phyloP scores from a whole-genome alignment of 768 basidiomycete genomes.

The Podaxis sp. region DNA sequence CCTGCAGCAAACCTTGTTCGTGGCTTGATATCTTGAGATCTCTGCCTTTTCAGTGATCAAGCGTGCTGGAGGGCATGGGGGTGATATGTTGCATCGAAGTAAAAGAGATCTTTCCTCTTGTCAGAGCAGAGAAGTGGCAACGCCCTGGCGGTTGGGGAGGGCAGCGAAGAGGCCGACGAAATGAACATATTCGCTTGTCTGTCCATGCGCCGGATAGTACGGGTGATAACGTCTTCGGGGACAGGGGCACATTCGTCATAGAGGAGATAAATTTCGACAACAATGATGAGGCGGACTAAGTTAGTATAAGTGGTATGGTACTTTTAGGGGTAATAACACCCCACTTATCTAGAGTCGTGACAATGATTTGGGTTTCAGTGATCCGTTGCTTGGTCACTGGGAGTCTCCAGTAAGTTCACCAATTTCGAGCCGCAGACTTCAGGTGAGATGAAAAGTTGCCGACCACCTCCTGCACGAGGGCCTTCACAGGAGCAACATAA shows the following conservation, averaged over 20 bases:
- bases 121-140: conserved; percentile 93
- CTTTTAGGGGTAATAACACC: conserved; percentile 98
- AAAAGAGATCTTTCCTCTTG: conserved; percentile 88
- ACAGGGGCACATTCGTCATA: conserved; percentile 99
- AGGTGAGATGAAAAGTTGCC: conserved; percentile 91
- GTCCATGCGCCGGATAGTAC: conserved; percentile 86
- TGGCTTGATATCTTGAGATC: conserved; percentile 96
- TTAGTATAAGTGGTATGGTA: conserved; percentile 96
- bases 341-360: conserved; percentile 99
- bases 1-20: conserved; percentile 99
- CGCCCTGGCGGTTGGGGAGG: conserved; percentile 98
- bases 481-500: conserved; percentile 99
- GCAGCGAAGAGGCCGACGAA: conserved; percentile 96
- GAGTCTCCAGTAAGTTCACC: conserved; percentile 96
- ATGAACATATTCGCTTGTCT: conserved; percentile 88
- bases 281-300: conserved; percentile 93
- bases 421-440: conserved; percentile 69
- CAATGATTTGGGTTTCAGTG: conserved; percentile 94
- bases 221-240: conserved; percentile 83
- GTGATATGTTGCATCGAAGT: conserved; percentile 92
- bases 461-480: conserved; percentile 98
- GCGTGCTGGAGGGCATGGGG: conserved; percentile 94
- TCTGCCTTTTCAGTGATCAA: conserved; percentile 99
- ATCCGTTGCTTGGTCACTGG: conserved; percentile 99
- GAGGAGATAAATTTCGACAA: conserved; percentile 96